phyloP scores from a whole-genome alignment of 148 eudicot genomes.

The Agrostemma githago region DNA sequence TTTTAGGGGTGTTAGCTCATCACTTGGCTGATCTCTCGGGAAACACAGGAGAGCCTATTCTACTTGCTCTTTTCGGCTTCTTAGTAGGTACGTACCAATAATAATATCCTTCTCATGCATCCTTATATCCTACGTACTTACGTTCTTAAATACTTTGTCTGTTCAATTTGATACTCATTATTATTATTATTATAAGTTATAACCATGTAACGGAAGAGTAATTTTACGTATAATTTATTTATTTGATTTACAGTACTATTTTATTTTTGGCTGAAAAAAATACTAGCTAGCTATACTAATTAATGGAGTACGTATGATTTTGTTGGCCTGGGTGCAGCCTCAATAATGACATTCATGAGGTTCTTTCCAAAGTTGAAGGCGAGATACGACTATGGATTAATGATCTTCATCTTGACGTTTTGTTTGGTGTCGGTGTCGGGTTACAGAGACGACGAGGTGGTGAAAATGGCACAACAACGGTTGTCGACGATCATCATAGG shows the following conservation, averaged over 20 bases:
- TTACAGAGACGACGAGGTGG: constrained; percentile 37
- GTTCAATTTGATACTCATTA: no score
- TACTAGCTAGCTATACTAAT: no score
- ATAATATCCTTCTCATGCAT: neutral
- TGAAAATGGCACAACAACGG: constrained; percentile 48
- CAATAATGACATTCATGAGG: constrained; percentile 25
- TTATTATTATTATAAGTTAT: no score
- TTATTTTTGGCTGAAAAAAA: no score
- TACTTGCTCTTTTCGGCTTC: constrained; percentile 33
- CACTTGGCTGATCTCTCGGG: constrained; percentile 33
- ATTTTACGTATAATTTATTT: no score
- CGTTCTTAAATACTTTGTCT: no score
- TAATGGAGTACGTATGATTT: no score
- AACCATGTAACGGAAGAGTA: no score
- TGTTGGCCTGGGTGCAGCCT: neutral
- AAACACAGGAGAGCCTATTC: constrained; percentile 34
- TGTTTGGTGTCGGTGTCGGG: constrained; percentile 59
- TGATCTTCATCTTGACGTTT: constrained; percentile 69
- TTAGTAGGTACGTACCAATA: constrained; percentile 24
- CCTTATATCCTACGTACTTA: no score
- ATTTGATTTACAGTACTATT: no score
- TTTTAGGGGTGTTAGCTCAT: constrained; percentile 33
- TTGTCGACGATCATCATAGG: constrained; percentile 53
- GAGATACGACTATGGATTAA: constrained; percentile 61
- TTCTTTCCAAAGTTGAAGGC: constrained; percentile 59